Base-by-base conservation (phyloP, 2,329 filamentous ascomycete species). In the Apiospora rasikravindrae region DNA sequence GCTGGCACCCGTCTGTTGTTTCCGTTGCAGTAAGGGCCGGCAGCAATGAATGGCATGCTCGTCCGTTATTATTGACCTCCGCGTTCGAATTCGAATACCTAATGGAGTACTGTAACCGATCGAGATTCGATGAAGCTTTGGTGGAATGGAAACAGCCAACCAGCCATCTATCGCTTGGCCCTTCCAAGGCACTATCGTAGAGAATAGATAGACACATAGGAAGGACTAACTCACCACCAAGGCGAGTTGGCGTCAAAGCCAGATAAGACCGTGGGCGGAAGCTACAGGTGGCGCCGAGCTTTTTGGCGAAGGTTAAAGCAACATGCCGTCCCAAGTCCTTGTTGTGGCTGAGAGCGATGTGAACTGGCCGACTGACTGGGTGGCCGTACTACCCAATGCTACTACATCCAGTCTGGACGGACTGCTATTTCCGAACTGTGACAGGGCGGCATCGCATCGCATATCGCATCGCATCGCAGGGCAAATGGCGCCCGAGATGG, bases 271-370 rank as follows among this genome's bases (percentile, higher is more conserved):
- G 51, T 61, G 29, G 29, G 16, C 53, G 16, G 53, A 61, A 61
- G 53, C 53, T 61, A 61, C 53, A 61, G 53, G 33, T 37, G 53
- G 53, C 53, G 29, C 53, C 29, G 14, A 37, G 53, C 14, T 7
- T 61, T 61, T 61, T 61, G 53, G 53, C 53, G 53, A 61, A 61
- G 53, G 53, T 33, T 37, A 37, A 61, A 37, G 29, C 53, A 61
- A 37, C 53, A 61, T 61, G 53, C 29, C 29, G 53, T 61, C 53
- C 53, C 53, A 61, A 61, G 53, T 37, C n/a, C n/a, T n/a, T n/a
- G 33, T 37, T 16, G 53, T 61, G 53, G 53, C 53, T 61, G 53
- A 61, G 29, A 33, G 26, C 16, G 53, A 61, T 1, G 16, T 37
- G 26, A 29, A 57, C 51, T 33, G 16, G 22, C 3, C 8, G 14